phyloP scores from a whole-genome alignment of 2,329 filamentous ascomycete genomes.

The Ilyonectria mors-panacis region DNA sequence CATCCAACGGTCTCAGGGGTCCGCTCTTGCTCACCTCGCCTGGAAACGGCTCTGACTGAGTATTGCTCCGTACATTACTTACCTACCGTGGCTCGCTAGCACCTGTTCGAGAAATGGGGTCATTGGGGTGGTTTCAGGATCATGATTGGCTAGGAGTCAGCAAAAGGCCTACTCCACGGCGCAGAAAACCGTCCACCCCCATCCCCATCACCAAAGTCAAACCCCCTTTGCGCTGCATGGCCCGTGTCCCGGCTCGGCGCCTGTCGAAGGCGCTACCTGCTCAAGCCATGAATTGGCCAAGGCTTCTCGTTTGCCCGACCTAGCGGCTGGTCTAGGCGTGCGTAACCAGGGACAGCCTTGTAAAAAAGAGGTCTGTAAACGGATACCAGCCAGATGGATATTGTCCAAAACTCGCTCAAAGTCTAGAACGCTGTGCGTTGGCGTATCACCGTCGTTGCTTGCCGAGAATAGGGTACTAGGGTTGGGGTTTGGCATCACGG shows the following conservation, averaged over 20 bases:
- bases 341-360: slow-evolving; percentile 43
- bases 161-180: slow-evolving; percentile 25
- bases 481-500: slow-evolving; percentile 19
- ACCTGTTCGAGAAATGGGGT: slow-evolving; percentile 19
- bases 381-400: slow-evolving; percentile 8
- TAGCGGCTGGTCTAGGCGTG: slow-evolving; percentile 36
- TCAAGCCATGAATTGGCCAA: slow-evolving; percentile 23
- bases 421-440: slow-evolving; percentile 38
- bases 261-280: slow-evolving; percentile 25
- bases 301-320: slow-evolving; percentile 28
- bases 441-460: slow-evolving; percentile 27
- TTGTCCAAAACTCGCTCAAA: slow-evolving; percentile 33
- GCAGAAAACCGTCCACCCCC: slow-evolving; percentile 37
- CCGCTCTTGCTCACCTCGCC: slow-evolving; percentile 8
- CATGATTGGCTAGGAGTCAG: slow-evolving; percentile 16
- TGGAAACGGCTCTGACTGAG: slow-evolving; percentile 6
- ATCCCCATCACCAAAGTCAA: slow-evolving; percentile 31
- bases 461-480: slow-evolving; percentile 18
- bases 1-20: slow-evolving; percentile 23
- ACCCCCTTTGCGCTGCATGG: slow-evolving; percentile 35
- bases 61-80: neutral
- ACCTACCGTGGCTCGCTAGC: slow-evolving; percentile 7
- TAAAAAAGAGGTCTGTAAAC: slow-evolving; percentile 22
- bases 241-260: slow-evolving; percentile 30
- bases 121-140: slow-evolving; percentile 16